phyloP scores from a whole-genome alignment of 2,329 filamentous ascomycete genomes.

The Aspergillus novofumigatus region DNA sequence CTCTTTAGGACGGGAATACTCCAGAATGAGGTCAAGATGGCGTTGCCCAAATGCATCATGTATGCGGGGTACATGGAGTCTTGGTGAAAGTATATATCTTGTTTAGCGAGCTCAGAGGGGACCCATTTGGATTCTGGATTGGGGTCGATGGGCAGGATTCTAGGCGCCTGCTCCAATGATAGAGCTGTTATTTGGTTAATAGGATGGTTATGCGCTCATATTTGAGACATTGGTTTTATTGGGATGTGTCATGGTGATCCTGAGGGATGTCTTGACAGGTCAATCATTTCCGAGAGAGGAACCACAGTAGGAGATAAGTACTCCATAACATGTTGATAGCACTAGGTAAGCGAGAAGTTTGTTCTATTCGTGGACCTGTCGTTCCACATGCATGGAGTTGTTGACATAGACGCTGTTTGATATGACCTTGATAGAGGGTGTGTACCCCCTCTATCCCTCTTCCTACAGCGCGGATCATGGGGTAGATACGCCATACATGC shows the following conservation, averaged over 20 bases:
- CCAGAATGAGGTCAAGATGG: slow-evolving; percentile 6
- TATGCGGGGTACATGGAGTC: slow-evolving; percentile 1
- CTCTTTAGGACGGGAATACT: neutral
- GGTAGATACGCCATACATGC: no score
- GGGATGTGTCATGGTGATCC: neutral
- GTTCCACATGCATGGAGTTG: no score
- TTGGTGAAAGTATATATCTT: neutral
- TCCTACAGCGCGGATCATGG: no score
- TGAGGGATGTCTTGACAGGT: no score
- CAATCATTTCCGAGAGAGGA: no score
- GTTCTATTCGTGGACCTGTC: no score
- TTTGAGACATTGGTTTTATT: neutral
- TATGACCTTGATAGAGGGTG: neutral
- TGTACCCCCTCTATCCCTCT: neutral
- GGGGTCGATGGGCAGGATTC: neutral
- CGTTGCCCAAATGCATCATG: slow-evolving; percentile 1
- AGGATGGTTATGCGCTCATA: neutral
- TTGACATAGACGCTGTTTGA: no score
- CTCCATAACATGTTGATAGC: neutral
- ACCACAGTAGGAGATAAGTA: neutral
- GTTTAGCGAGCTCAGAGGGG: neutral
- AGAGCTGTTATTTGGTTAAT: neutral
- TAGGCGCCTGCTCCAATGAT: neutral
- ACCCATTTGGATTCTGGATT: neutral
- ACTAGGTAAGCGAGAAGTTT: neutral